Base-by-base conservation (phyloP, 2,329 filamentous ascomycete genomes). In the Alternaria rosae region DNA sequence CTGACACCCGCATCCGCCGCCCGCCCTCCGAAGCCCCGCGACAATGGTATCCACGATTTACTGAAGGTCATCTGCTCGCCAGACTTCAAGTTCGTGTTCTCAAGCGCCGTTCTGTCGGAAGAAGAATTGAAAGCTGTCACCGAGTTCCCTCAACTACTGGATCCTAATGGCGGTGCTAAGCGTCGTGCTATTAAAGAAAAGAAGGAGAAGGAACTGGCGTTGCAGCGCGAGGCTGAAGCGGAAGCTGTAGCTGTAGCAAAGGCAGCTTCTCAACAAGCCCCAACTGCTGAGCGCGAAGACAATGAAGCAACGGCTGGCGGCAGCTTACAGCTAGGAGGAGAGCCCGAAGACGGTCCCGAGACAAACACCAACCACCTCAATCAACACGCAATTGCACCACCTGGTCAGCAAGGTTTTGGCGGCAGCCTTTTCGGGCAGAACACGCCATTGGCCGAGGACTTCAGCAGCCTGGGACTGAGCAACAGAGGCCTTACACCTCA, bases 321-420 rank as follows among this genome's bases (percentile, higher is more conserved):
- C 13, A 98, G 94, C 76, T 84, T 95, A 60, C 94, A 96, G 61
- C 85, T 98, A 17, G 94, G 94, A 59, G 94, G 94, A 44, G 94
- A 98, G 76, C 94, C 94, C 0, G 94, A 98, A 76, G 93, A 97
- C 68, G 85, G 87, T 7, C 75, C 76, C 64, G 90, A 92, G 82
- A 85, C 69, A 76, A 78, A 48, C 86, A 86, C 70, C 42, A 85
- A 86, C 44, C 86, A 87, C 61, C 86, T 89, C 63, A 86, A 89
- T 52, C 87, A 88, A 61, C 84, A 86, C 61, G 88, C 87, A 12
- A 89, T 92, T 8, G 92, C 93, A 71, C 89, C 91, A 3, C 92
- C 93, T 10, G 91, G 92, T 32, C 91, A 94, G 72, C 87, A 91
- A 70, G 84, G 83, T 26, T 81, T 83, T 6, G 79, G 81, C 17